Evolutionary conservation across 495 filamentous ascomycete genomes (phyloP), one percentile per base, ranked within the genome.

Genomic region (Aspergillus wentii): DNA sequence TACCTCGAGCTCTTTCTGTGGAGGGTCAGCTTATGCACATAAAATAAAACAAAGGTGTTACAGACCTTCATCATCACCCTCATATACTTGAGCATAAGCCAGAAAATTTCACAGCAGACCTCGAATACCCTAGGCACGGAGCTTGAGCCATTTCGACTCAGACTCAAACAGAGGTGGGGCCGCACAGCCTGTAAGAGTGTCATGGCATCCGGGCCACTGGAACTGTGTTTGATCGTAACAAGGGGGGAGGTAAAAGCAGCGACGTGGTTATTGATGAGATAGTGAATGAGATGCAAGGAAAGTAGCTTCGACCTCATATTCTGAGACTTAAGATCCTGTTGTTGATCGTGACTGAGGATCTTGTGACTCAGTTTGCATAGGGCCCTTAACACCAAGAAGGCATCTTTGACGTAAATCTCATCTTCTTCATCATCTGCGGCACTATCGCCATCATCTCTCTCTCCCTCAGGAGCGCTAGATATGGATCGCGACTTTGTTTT

Each of bases 301-400:
- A 99, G 78, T 20, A 99, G 67, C 61, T 99, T 99, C 14, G 91
- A 95, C 29, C 94, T 80, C 94, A 99, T 97, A 16, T 89, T 86
- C 44, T 95, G 88, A 4, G 86, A 88, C 35, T 86, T 90, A 27
- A 95, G 66, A 51, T 99, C 94, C 40, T 91, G 84, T 25, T 95
- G 79, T 47, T 97, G 90, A 35, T 99, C 94, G 15, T 87, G 80
- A 8, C 82, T 75, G 16, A 99, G 65, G 27, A 86, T 65, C 53
- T 96, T 99, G 39, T 89, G 95, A 43, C 90, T 95, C 29, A 99
- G 72, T 56, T 95, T 95, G 72, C 94, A 99, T 62, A 99, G 90
- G 7, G 94, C 92, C 16, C 94, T 77, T 70, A 99, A 95, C 20
- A 99, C 89, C 10, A 99, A 70, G 57, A 95, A 99, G 10, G 94